phyloP scores from a whole-genome alignment of 2,329 filamentous ascomycete species.

The Periconia digitata region DNA sequence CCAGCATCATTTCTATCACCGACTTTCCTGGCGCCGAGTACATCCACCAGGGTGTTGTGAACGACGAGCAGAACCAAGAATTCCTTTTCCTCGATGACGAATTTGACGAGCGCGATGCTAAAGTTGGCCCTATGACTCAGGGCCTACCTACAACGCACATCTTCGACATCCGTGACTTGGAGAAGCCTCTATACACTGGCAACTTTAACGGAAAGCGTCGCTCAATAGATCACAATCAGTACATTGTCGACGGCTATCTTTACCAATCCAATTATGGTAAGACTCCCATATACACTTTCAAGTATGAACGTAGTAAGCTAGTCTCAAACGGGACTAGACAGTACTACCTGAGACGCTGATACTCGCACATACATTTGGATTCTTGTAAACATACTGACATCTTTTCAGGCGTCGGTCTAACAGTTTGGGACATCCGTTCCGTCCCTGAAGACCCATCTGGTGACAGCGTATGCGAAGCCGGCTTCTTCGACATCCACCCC shows the following conservation, averaged over 20 bases:
- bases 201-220: constrained; percentile 39
- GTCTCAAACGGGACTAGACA: too few species aligned
- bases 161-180: constrained; percentile 34
- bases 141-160: constrained; percentile 35
- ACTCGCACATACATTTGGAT: too few species aligned
- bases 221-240: constrained; percentile 49
- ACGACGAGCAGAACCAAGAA: constrained; percentile 26
- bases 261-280: constrained; percentile 46
- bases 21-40: constrained; percentile 56
- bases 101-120: constrained; percentile 32
- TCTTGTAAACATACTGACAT: too few species aligned
- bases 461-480: constrained; percentile 41
- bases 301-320: too few species aligned
- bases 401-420: constrained; percentile 29
- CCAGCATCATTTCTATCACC: constrained; percentile 53
- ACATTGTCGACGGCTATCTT: constrained; percentile 38
- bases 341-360: background rate
- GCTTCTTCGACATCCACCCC: constrained; percentile 45
- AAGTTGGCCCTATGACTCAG: constrained; percentile 30
- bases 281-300: background rate
- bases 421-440: constrained; percentile 38
- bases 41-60: constrained; percentile 55
- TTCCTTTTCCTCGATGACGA: constrained; percentile 36
- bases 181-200: constrained; percentile 39
- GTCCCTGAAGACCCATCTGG: constrained; percentile 42